These are phyloP conservation scores for Fraxinus americana DNA, from an alignment of 257 asterid genomes.

Conservation along the genomic window DNA sequence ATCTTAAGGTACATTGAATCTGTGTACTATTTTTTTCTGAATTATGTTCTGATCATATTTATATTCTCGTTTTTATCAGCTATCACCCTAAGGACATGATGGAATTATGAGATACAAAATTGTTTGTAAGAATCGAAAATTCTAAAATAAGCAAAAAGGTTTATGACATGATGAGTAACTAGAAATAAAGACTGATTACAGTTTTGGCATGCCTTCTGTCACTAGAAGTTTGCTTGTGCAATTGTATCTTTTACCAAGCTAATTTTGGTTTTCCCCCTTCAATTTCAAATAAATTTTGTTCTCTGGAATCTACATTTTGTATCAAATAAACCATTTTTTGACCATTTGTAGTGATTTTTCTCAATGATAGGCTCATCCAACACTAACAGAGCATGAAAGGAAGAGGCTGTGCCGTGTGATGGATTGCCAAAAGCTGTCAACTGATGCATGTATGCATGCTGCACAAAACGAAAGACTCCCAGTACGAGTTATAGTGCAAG, in stretches of 20 bases:
- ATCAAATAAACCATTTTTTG: neutral
- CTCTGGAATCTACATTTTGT: neutral
- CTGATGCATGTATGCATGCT: conserved; percentile 97
- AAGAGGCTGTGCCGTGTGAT: conserved; percentile 91
- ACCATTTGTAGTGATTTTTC: neutral
- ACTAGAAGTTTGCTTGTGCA: no score
- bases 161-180: no score
- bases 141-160: no score
- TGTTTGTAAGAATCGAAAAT: no score
- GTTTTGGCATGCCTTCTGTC: neutral
- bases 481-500: conserved; percentile 81
- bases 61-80: no score
- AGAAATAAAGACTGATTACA: no score
- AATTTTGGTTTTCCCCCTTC: no score
- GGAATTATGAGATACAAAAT: no score
- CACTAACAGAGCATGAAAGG: conserved; percentile 82
- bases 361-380: conserved; percentile 78
- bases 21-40: neutral
- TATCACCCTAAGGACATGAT: no score
- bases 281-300: neutral
- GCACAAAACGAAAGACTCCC: conserved; percentile 97
- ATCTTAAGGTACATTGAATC: conserved; percentile 64
- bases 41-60: neutral
- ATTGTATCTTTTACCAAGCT: no score
- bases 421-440: conserved; percentile 96